Percentiles rank a stretch among this genome's conserved stretches.
Conservation (phyloP, 2,329 filamentous ascomycete species). For the Plectosphaerella cucumerina region DNA sequence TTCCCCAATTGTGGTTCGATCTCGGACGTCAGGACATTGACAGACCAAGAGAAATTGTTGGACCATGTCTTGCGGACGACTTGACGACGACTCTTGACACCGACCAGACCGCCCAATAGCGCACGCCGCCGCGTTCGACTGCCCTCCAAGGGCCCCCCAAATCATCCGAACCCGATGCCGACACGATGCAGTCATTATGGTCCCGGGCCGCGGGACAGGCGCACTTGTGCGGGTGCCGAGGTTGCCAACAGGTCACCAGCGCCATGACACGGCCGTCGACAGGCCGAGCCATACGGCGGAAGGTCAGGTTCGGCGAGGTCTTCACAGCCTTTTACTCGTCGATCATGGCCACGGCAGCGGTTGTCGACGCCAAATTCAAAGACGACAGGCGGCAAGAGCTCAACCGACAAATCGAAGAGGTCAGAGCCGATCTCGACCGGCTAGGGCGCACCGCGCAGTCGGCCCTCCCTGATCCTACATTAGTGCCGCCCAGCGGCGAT, state of each 20-base stretch:
- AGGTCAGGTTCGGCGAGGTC: constrained; percentile 46
- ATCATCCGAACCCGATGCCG: constrained; percentile 24
- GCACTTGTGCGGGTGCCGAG: constrained; percentile 59
- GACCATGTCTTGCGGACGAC: too few species aligned
- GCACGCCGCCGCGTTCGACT: constrained; percentile 3
- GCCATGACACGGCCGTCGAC: constrained; percentile 46
- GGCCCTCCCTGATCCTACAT: constrained; percentile 7
- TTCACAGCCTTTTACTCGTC: constrained; percentile 66
- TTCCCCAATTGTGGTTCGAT: not conserved
- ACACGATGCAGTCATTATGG: constrained; percentile 64
- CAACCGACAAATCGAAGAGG: constrained; percentile 55
- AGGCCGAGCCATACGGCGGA: constrained; percentile 43
- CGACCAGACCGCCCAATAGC: constrained; percentile 3
- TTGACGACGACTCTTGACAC: constrained; percentile 2
- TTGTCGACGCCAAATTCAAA: constrained; percentile 59
- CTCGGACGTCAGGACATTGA: not conserved
- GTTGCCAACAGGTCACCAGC: constrained; percentile 50
- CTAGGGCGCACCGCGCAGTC: constrained; percentile 27
- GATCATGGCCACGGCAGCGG: constrained; percentile 60
- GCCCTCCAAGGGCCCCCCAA: not conserved
- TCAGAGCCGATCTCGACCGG: constrained; percentile 40
- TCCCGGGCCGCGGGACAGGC: constrained; percentile 57
- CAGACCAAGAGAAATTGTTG: constrained; percentile 1
- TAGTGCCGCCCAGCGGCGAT: constrained; percentile 18
- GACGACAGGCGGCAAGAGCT: constrained; percentile 54